Conservation (phyloP, 2,329 filamentous ascomycete species). For the Exophiala viscosa region DNA sequence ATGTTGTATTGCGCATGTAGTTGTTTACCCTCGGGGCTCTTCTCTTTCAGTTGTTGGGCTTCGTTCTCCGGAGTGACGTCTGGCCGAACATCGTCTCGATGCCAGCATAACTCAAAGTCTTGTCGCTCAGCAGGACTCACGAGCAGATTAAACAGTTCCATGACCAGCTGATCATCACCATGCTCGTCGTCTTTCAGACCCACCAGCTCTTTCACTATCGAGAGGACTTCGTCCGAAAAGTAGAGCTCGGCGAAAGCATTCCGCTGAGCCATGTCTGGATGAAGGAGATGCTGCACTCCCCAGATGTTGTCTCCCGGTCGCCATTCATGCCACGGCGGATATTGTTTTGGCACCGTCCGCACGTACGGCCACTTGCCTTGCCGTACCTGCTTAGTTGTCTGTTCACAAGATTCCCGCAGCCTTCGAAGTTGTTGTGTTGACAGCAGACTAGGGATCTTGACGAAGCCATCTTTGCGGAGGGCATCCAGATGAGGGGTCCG, state of each 20-base stretch:
- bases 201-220: conserved; percentile 63
- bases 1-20: conserved; percentile 86
- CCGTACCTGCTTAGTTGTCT: conserved; percentile 60
- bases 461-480: conserved; percentile 71
- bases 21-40: conserved; percentile 48
- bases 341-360: conserved; percentile 82
- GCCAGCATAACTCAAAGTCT: conserved; percentile 76
- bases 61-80: conserved; percentile 65
- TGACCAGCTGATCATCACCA: conserved; percentile 63
- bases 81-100: conserved; percentile 76
- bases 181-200: conserved; percentile 33
- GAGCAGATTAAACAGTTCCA: conserved; percentile 86
- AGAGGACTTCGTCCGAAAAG: conserved; percentile 64
- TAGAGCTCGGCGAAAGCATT: conserved; percentile 64
- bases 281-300: conserved; percentile 82
- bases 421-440: conserved; percentile 51
- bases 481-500: conserved; percentile 44
- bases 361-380: conserved; percentile 75
- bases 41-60: conserved; percentile 53
- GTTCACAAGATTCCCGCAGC: conserved; percentile 58
- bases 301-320: conserved; percentile 66
- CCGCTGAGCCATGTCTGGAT: conserved; percentile 61
- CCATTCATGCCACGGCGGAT: conserved; percentile 74
- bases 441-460: conserved; percentile 66
- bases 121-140: conserved; percentile 60